Percentiles rank a stretch among this genome's conserved stretches.
phyloP scores from a whole-genome alignment of 73 alveolate species.

The Tetrahymena malaccensis region DNA sequence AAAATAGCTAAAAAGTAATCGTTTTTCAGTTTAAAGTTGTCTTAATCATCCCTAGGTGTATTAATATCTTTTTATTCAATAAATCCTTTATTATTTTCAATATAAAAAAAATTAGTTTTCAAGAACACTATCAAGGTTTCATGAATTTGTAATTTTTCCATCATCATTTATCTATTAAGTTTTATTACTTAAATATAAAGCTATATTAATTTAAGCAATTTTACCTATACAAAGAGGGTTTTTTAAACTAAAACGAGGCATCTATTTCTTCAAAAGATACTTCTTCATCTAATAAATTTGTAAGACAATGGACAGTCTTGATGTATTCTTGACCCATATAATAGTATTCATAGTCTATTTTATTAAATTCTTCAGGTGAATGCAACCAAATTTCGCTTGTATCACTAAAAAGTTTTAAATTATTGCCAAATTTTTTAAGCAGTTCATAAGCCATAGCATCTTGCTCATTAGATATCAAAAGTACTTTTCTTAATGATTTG shows the following conservation, averaged over 20 bases:
- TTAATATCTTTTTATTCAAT: neutral
- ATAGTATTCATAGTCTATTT: neutral
- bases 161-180: neutral
- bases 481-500: neutral
- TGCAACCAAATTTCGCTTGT: neutral
- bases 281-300: neutral
- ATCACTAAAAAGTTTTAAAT: neutral
- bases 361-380: neutral
- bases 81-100: neutral
- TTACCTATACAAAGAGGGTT: neutral
- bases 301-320: neutral
- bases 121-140: neutral
- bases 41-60: neutral
- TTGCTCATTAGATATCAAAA: neutral
- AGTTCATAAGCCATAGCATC: neutral
- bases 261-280: neutral
- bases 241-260: neutral
- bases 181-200: neutral
- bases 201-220: neutral
- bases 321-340: neutral
- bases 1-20: neutral
- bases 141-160: neutral
- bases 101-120: neutral
- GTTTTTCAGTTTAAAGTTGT: neutral
- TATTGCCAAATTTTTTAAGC: neutral